Conservation (phyloP, 108 stramenopile species). For the Nitzschia sp. region DNA sequence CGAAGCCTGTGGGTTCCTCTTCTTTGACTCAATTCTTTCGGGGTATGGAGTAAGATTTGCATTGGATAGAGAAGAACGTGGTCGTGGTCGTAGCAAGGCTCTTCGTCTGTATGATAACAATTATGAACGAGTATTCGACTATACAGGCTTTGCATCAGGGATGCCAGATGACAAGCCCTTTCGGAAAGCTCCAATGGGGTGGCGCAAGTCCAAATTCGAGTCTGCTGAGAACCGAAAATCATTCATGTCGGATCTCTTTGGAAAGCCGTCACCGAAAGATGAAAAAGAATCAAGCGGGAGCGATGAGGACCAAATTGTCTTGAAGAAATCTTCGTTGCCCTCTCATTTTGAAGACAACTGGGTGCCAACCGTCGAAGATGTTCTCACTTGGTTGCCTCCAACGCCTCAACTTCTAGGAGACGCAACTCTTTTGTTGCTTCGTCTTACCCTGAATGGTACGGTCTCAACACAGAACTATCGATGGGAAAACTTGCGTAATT, state of each 20-base stretch:
- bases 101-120: slow-evolving; percentile 70
- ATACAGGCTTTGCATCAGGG: slow-evolving; percentile 59
- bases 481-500: slow-evolving; percentile 65
- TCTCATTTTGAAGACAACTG: slow-evolving; percentile 21
- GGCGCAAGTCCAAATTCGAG: slow-evolving; percentile 31
- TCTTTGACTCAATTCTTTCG: slow-evolving; percentile 65
- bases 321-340: slow-evolving; percentile 22
- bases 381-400: slow-evolving; percentile 81
- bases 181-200: slow-evolving; percentile 41
- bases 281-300: neutral
- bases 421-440: slow-evolving; percentile 71
- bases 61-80: slow-evolving; percentile 70
- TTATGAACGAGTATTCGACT: slow-evolving; percentile 60
- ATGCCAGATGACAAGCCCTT: slow-evolving; percentile 22
- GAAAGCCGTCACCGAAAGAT: slow-evolving; percentile 8
- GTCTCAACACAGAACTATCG: slow-evolving; percentile 54
- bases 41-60: slow-evolving; percentile 77
- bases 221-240: slow-evolving; percentile 33
- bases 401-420: slow-evolving; percentile 65
- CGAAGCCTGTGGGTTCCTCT: slow-evolving; percentile 64
- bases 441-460: slow-evolving; percentile 71
- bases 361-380: slow-evolving; percentile 61
- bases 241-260: slow-evolving; percentile 42
- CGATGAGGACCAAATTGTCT: slow-evolving; percentile 5
- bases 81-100: slow-evolving; percentile 56